Conservation (phyloP, 1,139 yeast species). For the Protomyces gravidus region DNA sequence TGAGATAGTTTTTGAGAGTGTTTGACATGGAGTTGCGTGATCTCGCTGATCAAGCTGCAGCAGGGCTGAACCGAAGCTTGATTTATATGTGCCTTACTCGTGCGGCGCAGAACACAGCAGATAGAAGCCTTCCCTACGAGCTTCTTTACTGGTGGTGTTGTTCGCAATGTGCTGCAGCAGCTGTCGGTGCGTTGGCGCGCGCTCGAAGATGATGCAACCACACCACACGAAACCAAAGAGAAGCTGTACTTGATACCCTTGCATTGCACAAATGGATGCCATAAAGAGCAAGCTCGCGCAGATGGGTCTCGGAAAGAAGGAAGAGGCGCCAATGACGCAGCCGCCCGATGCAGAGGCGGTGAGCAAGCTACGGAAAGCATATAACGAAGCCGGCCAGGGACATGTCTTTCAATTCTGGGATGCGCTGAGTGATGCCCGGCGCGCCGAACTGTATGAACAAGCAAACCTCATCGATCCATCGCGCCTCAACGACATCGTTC, state of each 20-base stretch:
- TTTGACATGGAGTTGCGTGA: slow-evolving; percentile 44
- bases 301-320: neutral
- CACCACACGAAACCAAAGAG: too few species aligned
- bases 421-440: slow-evolving; percentile 38
- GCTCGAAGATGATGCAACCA: too few species aligned
- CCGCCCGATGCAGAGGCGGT: slow-evolving; percentile 9
- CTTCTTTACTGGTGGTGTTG: too few species aligned
- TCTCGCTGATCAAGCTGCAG: too few species aligned
- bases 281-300: neutral
- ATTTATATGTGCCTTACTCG: neutral
- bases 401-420: slow-evolving; percentile 45
- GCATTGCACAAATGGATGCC: too few species aligned
- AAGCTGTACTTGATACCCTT: too few species aligned
- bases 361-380: slow-evolving; percentile 35
- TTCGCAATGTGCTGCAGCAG: too few species aligned
- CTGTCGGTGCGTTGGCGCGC: too few species aligned
- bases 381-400: slow-evolving; percentile 44
- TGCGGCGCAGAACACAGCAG: too few species aligned
- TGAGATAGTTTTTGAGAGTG: slow-evolving; percentile 89
- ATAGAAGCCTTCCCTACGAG: too few species aligned
- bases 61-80: slow-evolving; percentile 48
- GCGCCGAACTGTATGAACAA: slow-evolving; percentile 39
- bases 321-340: neutral
- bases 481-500: slow-evolving; percentile 39
- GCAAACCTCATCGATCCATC: slow-evolving; percentile 42